Evolutionary conservation across 805 yeast genomes (phyloP), one percentile per base, ranked within the genome.

Genomic region (Lipomyces anomalus): DNA sequence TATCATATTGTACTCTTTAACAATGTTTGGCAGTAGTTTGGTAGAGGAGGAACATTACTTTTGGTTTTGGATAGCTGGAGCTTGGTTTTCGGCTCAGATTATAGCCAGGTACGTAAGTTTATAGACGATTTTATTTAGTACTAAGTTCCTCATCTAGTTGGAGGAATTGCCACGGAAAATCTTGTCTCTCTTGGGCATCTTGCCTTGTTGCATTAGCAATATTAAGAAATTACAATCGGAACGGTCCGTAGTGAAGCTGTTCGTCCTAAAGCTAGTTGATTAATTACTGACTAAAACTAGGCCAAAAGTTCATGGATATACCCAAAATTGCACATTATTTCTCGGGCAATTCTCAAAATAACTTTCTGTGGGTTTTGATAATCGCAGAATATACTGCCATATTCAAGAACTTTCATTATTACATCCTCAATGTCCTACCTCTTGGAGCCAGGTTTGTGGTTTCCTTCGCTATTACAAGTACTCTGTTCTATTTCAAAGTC

Each of bases 41-140:
- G 83, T 92, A 16, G 98, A 92, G 59, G 98, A 92, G 62, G 98
- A 92, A 60, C 95, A 92, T 60, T 96, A 89, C 60, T 63, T 89
- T 16, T 92, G 98, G 98, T 92, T 95, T 85, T 84, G 86, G 80
- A 67, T 75, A 20, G 61, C 75, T 0, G 68, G 76, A 0, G 71
- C 73, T 0, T 52, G 48, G 17, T 22, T 44, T 11, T 24, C 43
- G 5, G 23, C 35, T 7, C 49, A 50, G 22, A 24, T 50, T 16
- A 6, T 16, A 13, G 13, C 32, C 11, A 40, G 43, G 35, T 42
- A 9, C 22, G 48, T 17, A 28, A 13, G 5, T 11, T 21, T 21
- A 13, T 22, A 7, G n/a, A n/a, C n/a, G n/a, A n/a, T n/a, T n/a
- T n/a, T 18, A 6, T 13, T 23, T 42, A n/a, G 11, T 42, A 16